Conservation (phyloP, 2,329 filamentous ascomycete genomes). For the Clonostachys byssicola region DNA sequence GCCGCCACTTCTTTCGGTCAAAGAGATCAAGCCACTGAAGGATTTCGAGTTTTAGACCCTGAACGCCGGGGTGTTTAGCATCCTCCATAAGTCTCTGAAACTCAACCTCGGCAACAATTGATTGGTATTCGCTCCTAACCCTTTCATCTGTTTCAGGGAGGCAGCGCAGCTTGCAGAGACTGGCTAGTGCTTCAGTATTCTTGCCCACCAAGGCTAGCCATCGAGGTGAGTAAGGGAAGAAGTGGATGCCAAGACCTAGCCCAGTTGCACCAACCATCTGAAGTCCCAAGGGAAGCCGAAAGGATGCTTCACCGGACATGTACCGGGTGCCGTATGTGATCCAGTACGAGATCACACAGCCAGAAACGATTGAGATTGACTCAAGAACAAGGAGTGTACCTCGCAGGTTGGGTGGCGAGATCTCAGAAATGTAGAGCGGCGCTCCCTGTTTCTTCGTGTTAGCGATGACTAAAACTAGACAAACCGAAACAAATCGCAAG, state of each 20-base stretch:
- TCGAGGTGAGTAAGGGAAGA: constrained; percentile 39
- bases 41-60: constrained; percentile 27
- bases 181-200: constrained; percentile 29
- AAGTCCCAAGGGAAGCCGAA: constrained; percentile 39
- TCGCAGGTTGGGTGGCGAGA: constrained; percentile 27
- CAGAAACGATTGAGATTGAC: constrained; percentile 44
- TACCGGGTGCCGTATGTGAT: constrained; percentile 45
- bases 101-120: constrained; percentile 31
- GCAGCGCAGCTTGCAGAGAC: constrained; percentile 29
- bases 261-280: constrained; percentile 18
- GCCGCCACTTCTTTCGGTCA: constrained; percentile 32
- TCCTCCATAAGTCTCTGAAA: not conserved
- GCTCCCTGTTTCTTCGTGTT: constrained; percentile 5
- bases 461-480: too few relatives aligned
- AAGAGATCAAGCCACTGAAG: constrained; percentile 41
- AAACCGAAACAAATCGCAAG: not conserved
- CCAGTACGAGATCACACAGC: constrained; percentile 47
- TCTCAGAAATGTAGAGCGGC: constrained; percentile 22
- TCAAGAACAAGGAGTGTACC: constrained; percentile 42
- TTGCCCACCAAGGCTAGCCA: constrained; percentile 34
- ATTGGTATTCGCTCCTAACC: constrained; percentile 41
- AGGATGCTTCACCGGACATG: constrained; percentile 33
- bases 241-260: constrained; percentile 30
- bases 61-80: not conserved
- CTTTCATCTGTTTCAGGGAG: constrained; percentile 33